A percentile compares a stretch with the other conserved stretches of the same genome.
These are phyloP conservation scores for Pyrenophora graminea DNA, from an alignment of 2,329 filamentous ascomycete genomes.

Conservation along the genomic window DNA sequence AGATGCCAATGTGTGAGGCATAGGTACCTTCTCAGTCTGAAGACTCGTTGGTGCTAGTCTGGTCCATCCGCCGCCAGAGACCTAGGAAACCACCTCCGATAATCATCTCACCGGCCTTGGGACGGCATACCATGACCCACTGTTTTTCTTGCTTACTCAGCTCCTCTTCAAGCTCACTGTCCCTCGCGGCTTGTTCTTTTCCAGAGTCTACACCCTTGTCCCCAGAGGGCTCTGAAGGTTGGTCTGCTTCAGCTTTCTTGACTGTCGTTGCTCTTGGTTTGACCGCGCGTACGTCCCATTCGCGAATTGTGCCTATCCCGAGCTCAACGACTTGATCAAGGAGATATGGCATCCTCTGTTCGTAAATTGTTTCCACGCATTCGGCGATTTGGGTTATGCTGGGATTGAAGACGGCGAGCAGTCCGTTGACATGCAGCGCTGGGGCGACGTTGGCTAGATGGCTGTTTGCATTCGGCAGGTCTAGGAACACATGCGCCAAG, in stretches of 20 bases:
- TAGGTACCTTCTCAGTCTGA: not conserved
- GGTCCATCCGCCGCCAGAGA: constrained; percentile 44
- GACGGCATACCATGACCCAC: constrained; percentile 46
- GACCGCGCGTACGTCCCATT: constrained; percentile 66
- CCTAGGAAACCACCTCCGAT: constrained; percentile 46
- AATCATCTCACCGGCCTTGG: constrained; percentile 42
- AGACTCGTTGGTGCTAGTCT: not conserved
- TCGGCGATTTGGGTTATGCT: constrained; percentile 77
- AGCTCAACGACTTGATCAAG: constrained; percentile 66
- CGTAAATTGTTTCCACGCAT: constrained; percentile 61
- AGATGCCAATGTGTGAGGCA: no score
- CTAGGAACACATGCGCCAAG: constrained; percentile 72
- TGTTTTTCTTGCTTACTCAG: constrained; percentile 34
- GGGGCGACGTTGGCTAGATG: constrained; percentile 57
- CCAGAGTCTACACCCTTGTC: constrained; percentile 22
- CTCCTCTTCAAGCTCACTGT: constrained; percentile 34
- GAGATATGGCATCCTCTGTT: constrained; percentile 59
- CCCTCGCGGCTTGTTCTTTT: constrained; percentile 31
- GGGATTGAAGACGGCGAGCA: constrained; percentile 73
- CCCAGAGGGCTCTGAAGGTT: constrained; percentile 10
- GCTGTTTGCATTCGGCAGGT: constrained; percentile 67
- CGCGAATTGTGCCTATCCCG: constrained; percentile 58
- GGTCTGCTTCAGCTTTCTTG: constrained; percentile 24
- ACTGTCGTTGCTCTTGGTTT: constrained; percentile 45
- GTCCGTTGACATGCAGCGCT: constrained; percentile 67